Evolutionary conservation across 768 basidiomycete genomes (phyloP).

Genomic region (Mycena pura): DNA sequence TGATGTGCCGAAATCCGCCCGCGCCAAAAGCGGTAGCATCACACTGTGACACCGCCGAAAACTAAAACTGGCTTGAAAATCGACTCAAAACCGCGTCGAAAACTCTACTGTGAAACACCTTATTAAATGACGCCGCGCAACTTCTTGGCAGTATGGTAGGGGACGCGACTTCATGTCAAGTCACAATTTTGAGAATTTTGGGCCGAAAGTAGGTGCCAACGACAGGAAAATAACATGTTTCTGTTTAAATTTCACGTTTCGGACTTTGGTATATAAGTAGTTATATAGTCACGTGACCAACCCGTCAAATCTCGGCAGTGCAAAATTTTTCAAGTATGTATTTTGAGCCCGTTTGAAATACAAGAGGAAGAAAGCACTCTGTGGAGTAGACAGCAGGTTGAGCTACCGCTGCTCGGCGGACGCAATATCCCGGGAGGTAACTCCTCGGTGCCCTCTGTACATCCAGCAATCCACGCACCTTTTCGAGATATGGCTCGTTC

Average conservation of each 20-base stretch:
- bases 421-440: background rate
- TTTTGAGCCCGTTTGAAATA: background rate
- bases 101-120: too few species aligned
- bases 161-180: constrained; percentile 13
- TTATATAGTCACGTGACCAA: constrained; percentile 4
- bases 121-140: too few species aligned
- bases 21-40: too few species aligned
- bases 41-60: too few species aligned
- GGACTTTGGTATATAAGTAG: too few species aligned
- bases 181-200: constrained; percentile 6
- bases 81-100: too few species aligned
- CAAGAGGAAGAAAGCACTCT: background rate
- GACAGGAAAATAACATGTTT: background rate
- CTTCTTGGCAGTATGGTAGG: constrained; percentile 5
- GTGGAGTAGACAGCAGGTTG: background rate
- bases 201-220: background rate
- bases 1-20: too few species aligned
- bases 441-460: constrained; percentile 9
- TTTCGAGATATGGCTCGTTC: background rate
- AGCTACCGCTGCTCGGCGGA: background rate
- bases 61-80: too few species aligned
- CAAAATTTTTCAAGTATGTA: background rate
- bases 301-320: constrained; percentile 3
- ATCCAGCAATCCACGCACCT: background rate
- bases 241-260: constrained; percentile 1